Conservation (phyloP, 2,329 filamentous ascomycete genomes). For the Bisporella sp. region DNA sequence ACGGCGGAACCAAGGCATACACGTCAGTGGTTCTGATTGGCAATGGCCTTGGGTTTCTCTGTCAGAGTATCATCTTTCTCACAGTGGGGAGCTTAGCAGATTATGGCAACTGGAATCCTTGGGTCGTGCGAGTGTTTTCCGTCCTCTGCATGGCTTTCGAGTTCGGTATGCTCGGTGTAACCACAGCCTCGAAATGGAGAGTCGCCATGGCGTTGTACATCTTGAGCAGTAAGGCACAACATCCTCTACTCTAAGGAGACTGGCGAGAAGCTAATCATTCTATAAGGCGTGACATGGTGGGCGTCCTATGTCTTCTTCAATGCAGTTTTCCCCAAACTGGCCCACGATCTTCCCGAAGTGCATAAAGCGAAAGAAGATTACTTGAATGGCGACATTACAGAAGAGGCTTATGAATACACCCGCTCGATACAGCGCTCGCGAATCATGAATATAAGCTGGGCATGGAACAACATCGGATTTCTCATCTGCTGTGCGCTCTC, state of each 20-base stretch:
- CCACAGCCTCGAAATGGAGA: constrained; percentile 20
- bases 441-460: constrained; percentile 27
- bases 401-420: constrained; percentile 20
- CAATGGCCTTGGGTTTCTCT: constrained; percentile 23
- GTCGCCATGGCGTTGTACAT: constrained; percentile 26
- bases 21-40: constrained; percentile 24
- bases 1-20: constrained; percentile 21
- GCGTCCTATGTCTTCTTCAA: constrained; percentile 28
- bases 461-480: constrained; percentile 25
- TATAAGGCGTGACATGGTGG: constrained; percentile 24
- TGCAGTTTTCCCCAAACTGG: constrained; percentile 25
- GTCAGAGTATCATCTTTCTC: constrained; percentile 23
- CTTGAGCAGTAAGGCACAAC: constrained; percentile 19
- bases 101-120: constrained; percentile 26
- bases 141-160: constrained; percentile 24
- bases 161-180: constrained; percentile 25
- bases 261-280: neutral
- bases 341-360: constrained; percentile 24
- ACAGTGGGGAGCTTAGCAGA: constrained; percentile 24
- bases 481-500: constrained; percentile 21
- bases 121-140: constrained; percentile 25
- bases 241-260: neutral
- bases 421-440: constrained; percentile 24
- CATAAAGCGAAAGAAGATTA: constrained; percentile 17
- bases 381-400: constrained; percentile 16